Base-by-base conservation (phyloP, 208 protist species). In the Lotmaria passim region DNA sequence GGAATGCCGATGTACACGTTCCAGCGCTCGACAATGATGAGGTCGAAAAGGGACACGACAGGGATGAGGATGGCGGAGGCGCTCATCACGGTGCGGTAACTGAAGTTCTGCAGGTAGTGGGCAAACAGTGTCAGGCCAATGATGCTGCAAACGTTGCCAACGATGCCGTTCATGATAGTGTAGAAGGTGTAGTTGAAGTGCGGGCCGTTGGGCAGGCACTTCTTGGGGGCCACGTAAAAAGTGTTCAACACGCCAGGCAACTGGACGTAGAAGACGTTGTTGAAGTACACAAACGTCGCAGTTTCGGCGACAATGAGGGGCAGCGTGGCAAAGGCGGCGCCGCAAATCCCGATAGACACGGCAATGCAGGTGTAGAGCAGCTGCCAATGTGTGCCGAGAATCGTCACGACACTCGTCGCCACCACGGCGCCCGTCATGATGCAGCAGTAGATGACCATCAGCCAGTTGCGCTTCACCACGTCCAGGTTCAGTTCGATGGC, bases 11-110 rank as follows among this genome's bases (percentile, higher is more conserved):
- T 78, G 48, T 70, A 31, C 17, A 72, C 28, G 75, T 93, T 93
- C 87, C 87, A 93, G 30, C 89, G 83, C 70, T 89, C 60, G 41
- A 92, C 72, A 21, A 94, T 90, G 73, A 92, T 83, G n/a, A 92
- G 10, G 47, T 94, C 89, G 53, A 92, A 86, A n/a, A 90, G 50
- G 17, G 76, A 88, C 33, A 69, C 79, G 15, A 81, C 12, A 14
- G 86, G 79, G 19, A 79, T 38, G 48, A 91, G 46, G 30, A 90
- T 34, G 4, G 84, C 87, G 0, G 89, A 89, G 17, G 81, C 48
- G 19, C 83, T 56, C 60, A 94, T 92, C 30, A 81, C 70, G 19
- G 72, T 36, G 15, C 83, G 83, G 53, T 86, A 92, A 53, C 74
- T 86, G 53, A 55, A 70, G 65, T 87, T 81, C 15, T 75, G 80